Conservation (phyloP, 805 yeast genomes). For the Nakazawaea holstii region DNA sequence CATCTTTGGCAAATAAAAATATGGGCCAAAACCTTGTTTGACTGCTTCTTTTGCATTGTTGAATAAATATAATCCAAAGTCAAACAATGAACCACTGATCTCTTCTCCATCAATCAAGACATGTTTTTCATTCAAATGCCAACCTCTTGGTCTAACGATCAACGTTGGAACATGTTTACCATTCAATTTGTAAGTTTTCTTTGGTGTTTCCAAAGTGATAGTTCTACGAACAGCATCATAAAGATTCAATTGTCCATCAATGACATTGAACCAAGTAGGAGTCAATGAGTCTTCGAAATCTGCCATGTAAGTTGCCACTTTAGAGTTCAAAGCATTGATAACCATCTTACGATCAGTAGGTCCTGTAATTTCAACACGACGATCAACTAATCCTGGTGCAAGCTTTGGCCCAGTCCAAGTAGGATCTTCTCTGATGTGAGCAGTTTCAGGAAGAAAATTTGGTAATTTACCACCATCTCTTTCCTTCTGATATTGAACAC, state of each 20-base stretch:
- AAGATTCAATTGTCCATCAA: conserved; percentile 65
- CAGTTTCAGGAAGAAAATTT: conserved; percentile 64
- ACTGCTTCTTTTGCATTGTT: conserved; percentile 59
- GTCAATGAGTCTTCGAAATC: conserved; percentile 72
- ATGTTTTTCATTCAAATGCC: conserved; percentile 69
- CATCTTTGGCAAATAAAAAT: conserved; percentile 72
- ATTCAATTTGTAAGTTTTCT: conserved; percentile 37
- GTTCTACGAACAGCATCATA: conserved; percentile 63
- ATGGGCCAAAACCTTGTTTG: conserved; percentile 59
- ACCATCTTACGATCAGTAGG: conserved; percentile 76
- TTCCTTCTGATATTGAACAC: conserved; percentile 48
- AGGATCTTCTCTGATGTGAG: conserved; percentile 55
- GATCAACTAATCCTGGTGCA: conserved; percentile 63
- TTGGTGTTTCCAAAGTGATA: conserved; percentile 30
- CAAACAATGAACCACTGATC: conserved; percentile 60
- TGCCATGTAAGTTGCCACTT: conserved; percentile 70
- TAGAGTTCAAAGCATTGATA: conserved; percentile 64
- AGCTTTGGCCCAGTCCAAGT: conserved; percentile 69
- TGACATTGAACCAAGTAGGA: conserved; percentile 64
- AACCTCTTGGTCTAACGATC: conserved; percentile 57
- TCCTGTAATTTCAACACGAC: conserved; percentile 73
- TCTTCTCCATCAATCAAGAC: conserved; percentile 64
- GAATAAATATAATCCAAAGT: conserved; percentile 66
- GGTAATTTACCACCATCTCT: conserved; percentile 62
- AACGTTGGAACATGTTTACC: conserved; percentile 48